Conservation (phyloP, 2,329 filamentous ascomycete genomes). For the Macroventuria anomochaeta region DNA sequence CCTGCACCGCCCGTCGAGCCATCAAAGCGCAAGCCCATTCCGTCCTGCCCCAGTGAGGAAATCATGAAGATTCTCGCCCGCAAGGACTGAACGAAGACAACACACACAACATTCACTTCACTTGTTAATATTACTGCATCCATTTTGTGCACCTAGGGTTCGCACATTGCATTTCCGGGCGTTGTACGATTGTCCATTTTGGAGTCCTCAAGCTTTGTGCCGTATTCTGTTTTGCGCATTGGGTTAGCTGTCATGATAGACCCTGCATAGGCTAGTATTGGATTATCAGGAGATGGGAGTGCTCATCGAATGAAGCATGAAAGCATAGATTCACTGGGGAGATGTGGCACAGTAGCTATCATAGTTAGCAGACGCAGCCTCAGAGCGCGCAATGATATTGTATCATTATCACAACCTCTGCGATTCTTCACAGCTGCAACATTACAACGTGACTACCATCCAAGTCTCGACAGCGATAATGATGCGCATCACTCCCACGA, state of each 20-base stretch:
- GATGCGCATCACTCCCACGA: neutral
- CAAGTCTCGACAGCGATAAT: no score
- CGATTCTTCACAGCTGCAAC: neutral
- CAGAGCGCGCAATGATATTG: slow-evolving; percentile 7
- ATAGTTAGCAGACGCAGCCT: slow-evolving; percentile 2
- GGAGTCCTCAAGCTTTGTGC: slow-evolving; percentile 6
- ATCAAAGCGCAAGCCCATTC: slow-evolving; percentile 28
- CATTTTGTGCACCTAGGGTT: slow-evolving; percentile 11
- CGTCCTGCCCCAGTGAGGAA: slow-evolving; percentile 32
- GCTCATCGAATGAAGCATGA: no score
- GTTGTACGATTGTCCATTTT: neutral
- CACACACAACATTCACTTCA: slow-evolving; percentile 22
- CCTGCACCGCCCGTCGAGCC: slow-evolving; percentile 18
- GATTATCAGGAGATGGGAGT: neutral
- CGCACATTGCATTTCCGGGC: slow-evolving; percentile 23
- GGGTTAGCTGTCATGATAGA: slow-evolving; percentile 16
- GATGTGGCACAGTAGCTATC: neutral
- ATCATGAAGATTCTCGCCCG: slow-evolving; percentile 35
- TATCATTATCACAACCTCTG: neutral
- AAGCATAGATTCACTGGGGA: neutral
- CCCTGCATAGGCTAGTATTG: slow-evolving; percentile 8
- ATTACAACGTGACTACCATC: no score
- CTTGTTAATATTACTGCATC: slow-evolving; percentile 34
- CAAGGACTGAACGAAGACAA: slow-evolving; percentile 13
- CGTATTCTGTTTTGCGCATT: slow-evolving; percentile 4